A percentile compares a stretch with the other conserved stretches of the same genome.
Evolutionary conservation across 2,329 filamentous ascomycete genomes (phyloP).

Genomic region (Penicillium sp.): DNA sequence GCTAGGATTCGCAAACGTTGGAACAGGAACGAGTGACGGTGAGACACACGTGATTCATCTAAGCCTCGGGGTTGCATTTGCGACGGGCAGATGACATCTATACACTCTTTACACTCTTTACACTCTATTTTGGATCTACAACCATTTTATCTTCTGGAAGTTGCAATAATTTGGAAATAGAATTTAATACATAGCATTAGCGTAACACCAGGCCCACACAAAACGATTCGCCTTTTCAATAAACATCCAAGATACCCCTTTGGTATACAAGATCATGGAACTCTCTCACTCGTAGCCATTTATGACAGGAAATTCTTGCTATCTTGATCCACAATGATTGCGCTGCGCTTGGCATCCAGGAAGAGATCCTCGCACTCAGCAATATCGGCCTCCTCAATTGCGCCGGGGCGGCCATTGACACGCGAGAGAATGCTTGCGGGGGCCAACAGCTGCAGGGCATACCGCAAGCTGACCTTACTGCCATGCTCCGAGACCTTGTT

Average conservation of each 20-base stretch:
- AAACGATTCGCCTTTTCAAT: conserved; percentile 26
- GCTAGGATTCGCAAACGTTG: conserved; percentile 3
- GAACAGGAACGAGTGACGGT: conserved; percentile 13
- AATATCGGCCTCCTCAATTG: conserved; percentile 72
- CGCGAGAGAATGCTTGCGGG: conserved; percentile 88
- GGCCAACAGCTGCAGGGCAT: conserved; percentile 87
- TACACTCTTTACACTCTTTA: neutral
- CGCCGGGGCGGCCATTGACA: conserved; percentile 70
- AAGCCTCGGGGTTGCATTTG: conserved; percentile 12
- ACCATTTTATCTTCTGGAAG: neutral
- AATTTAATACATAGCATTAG: conserved; percentile 23
- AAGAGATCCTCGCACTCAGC: conserved; percentile 80
- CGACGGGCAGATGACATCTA: neutral
- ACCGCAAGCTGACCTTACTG: conserved; percentile 83
- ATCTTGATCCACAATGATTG: conserved; percentile 64
- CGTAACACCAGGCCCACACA: conserved; percentile 18
- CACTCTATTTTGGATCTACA: neutral
- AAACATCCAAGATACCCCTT: conserved; percentile 18
- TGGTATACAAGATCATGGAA: conserved; percentile 25
- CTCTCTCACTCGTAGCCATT: conserved; percentile 17
- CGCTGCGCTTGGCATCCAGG: conserved; percentile 76
- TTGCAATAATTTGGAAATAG: neutral
- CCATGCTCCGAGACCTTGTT: conserved; percentile 85
- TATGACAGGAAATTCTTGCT: conserved; percentile 59
- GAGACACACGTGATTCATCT: conserved; percentile 20